These are phyloP conservation scores for Aureobasidium vineae DNA, from an alignment of 2,329 filamentous ascomycete species.

Conservation along the genomic window DNA sequence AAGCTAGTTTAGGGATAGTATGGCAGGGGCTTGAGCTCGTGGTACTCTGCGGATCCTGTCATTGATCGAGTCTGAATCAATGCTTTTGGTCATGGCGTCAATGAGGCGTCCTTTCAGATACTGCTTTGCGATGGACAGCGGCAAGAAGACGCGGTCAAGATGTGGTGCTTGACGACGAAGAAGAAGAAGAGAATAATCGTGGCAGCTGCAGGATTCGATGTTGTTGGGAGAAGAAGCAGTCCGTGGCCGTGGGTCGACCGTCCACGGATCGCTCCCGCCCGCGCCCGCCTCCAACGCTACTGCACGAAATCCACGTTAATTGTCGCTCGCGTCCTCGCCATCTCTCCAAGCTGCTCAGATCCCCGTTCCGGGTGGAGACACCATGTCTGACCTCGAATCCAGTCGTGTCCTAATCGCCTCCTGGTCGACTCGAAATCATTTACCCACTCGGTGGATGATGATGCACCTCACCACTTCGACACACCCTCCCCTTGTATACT, in stretches of 20 bases:
- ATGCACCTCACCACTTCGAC: slow-evolving; percentile 5
- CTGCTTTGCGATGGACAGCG: not conserved
- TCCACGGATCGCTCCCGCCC: slow-evolving; percentile 15
- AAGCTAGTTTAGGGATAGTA: slow-evolving; percentile 20
- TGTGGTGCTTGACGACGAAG: not conserved
- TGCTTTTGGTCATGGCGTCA: slow-evolving; percentile 13
- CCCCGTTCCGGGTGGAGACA: slow-evolving; percentile 10
- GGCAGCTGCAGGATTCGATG: slow-evolving; percentile 22
- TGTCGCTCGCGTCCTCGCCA: slow-evolving; percentile 2
- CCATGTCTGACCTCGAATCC: slow-evolving; percentile 9
- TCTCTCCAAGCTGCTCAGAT: slow-evolving; percentile 6
- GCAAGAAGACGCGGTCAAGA: slow-evolving; percentile 5
- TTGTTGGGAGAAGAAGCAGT: slow-evolving; percentile 15
- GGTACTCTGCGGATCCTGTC: slow-evolving; percentile 11
- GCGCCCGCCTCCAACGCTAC: slow-evolving; percentile 3
- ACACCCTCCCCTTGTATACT: not conserved
- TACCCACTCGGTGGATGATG: not conserved
- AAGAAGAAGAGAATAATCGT: not conserved
- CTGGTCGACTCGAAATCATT: not conserved
- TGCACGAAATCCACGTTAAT: slow-evolving; percentile 22
- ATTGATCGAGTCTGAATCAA: slow-evolving; percentile 22
- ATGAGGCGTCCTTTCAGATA: not conserved
- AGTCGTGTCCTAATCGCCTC: slow-evolving; percentile 4
- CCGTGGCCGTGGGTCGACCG: not conserved
- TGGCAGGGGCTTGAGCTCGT: slow-evolving; percentile 12